These are phyloP conservation scores for Capillidium heterosporum DNA, from an alignment of 371 early-diverging fungal genomes.

Conservation along the genomic window DNA sequence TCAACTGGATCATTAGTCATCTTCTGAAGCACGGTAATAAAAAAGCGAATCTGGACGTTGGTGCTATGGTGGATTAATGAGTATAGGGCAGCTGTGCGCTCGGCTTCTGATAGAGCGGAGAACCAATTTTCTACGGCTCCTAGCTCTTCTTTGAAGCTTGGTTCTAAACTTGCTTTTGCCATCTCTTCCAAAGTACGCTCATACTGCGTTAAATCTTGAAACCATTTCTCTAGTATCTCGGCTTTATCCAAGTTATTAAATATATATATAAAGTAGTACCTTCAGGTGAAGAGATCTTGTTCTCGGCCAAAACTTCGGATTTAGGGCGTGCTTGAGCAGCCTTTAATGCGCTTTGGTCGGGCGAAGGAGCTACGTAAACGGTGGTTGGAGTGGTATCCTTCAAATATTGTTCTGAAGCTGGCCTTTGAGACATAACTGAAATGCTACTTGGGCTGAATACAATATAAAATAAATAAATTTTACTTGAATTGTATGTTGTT, in stretches of 20 bases:
- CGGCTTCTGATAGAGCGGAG: slow-evolving; percentile 68
- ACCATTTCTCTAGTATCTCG: slow-evolving; percentile 73
- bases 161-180: slow-evolving; percentile 81
- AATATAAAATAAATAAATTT: neutral
- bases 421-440: neutral
- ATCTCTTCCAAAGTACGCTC: slow-evolving; percentile 82
- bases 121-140: slow-evolving; percentile 91
- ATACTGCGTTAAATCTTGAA: slow-evolving; percentile 74
- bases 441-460: neutral
- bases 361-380: neutral
- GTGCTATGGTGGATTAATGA: slow-evolving; percentile 73
- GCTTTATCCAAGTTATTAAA: slow-evolving; percentile 15
- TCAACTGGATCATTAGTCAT: neutral
- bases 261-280: neutral
- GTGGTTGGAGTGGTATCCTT: neutral
- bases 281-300: neutral
- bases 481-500: too few species aligned
- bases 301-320: neutral
- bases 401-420: neutral
- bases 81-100: slow-evolving; percentile 80
- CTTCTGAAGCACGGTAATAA: slow-evolving; percentile 63
- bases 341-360: neutral
- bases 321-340: neutral
- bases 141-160: slow-evolving; percentile 81
- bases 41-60: slow-evolving; percentile 79